Evolutionary conservation across 495 filamentous ascomycete species (phyloP), one percentile per base, ranked within the genome.

Genomic region (Aspergillus sclerotioniger): DNA sequence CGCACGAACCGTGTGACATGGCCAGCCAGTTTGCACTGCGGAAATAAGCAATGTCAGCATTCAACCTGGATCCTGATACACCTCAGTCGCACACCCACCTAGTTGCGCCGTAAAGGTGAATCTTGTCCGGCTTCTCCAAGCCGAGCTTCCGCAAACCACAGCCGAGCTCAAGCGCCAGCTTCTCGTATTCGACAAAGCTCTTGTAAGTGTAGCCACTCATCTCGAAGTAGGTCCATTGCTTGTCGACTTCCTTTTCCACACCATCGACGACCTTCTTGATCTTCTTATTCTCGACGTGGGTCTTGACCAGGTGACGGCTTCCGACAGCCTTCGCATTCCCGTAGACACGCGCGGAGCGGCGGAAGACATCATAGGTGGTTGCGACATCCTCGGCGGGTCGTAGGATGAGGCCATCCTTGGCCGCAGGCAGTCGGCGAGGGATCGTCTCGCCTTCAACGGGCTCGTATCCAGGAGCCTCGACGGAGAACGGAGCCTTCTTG

Each of bases 201-300:
- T 89, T 82, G 78, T 88, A 98, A 57, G 84, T 82, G 78, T 96
- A 98, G 58, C 76, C 83, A 68, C 90, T 90, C 69, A 95, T 84
- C 77, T 98, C 94, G 72, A 92, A 97, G 76, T 90, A 98, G 50
- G 86, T 88, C 94, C 94, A 98, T 59, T 90, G 82, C 86, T 98
- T 98, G 69, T 96, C 89, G 20, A 96, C 87, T 77, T 96, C 87
- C 64, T 82, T 72, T 75, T 96, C 90, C 63, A 89, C 83, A 43
- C 94, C 94, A 71, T 98, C 91, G 16, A 98, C 81, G 57, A 92
- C 80, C 82, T 96, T 98, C 87, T 96, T 97, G 67, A 98, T 76
- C 83, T 94, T 96, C 82, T 96, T 98, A 62, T 85, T 90, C 77
- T 98, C 94, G 54, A 87, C 79, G 71, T 98, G 94, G 7, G 86